Percentiles rank a stretch among this genome's conserved stretches.
Conservation (phyloP, 345 rosid genomes). For the Nasturtium officinale region DNA sequence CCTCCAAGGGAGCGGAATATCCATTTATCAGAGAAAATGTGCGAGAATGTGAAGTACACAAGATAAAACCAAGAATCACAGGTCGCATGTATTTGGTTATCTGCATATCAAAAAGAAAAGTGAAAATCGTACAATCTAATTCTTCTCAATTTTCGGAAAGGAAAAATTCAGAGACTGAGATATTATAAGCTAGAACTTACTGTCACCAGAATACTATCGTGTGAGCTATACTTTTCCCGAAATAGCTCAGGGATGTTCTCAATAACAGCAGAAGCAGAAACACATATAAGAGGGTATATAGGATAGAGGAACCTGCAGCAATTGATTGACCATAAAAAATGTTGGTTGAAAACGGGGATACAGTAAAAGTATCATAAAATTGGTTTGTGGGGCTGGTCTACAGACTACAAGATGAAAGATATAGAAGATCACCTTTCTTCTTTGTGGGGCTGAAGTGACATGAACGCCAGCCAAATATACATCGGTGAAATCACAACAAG, state of each 20-base stretch:
- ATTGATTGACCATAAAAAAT: conserved; percentile 6
- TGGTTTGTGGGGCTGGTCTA: neutral
- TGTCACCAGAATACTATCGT: conserved; percentile 54
- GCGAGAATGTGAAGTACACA: conserved; percentile 85
- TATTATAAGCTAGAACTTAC: conserved; percentile 45
- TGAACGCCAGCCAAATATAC: conserved; percentile 89
- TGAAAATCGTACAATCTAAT: conserved; percentile 5
- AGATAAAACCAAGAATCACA: conserved; percentile 68
- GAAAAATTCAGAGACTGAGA: conserved; percentile 8
- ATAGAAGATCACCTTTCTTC: conserved; percentile 81
- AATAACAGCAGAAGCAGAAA: conserved; percentile 94
- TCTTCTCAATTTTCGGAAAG: neutral
- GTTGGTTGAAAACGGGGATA: neutral
- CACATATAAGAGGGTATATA: conserved; percentile 87
- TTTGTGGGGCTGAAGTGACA: conserved; percentile 97
- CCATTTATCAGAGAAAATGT: conserved; percentile 88
- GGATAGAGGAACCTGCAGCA: conserved; percentile 90
- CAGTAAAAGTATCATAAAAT: neutral
- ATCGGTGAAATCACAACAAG: conserved; percentile 78
- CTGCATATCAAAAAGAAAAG: conserved; percentile 50
- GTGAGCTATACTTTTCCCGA: conserved; percentile 58
- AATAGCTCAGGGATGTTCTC: conserved; percentile 95
- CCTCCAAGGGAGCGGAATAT: conserved; percentile 78
- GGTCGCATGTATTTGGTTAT: conserved; percentile 74
- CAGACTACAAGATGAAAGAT: conserved; percentile 18